Evolutionary conservation across 345 rosid species (phyloP).

Genomic region (Eutrema heterophyllum): DNA sequence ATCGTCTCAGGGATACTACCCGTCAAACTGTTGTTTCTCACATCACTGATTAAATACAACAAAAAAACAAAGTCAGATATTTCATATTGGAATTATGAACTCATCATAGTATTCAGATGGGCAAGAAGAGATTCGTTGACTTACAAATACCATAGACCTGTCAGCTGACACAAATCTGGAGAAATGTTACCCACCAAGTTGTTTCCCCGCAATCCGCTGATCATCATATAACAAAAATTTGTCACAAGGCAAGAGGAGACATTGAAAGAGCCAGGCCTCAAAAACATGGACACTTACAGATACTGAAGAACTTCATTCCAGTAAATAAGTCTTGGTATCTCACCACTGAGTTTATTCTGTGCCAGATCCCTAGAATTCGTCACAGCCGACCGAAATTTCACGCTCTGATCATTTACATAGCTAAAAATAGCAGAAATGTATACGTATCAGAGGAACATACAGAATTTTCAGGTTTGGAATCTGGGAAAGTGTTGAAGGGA

Average conservation of each 20-base stretch:
- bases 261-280: neutral
- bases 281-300: constrained; percentile 53
- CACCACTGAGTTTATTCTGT: constrained; percentile 84
- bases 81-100: neutral
- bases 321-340: constrained; percentile 93
- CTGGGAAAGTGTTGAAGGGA: constrained; percentile 91
- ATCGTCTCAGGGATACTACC: constrained; percentile 83
- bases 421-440: neutral
- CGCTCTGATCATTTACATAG: neutral
- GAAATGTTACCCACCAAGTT: constrained; percentile 84
- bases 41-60: constrained; percentile 52
- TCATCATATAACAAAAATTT: neutral
- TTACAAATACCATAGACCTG: constrained; percentile 98
- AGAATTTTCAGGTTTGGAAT: constrained; percentile 82
- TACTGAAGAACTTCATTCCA: constrained; percentile 99
- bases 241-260: neutral
- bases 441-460: constrained; percentile 44
- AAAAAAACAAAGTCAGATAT: constrained; percentile 1
- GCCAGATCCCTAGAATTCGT: constrained; percentile 68
- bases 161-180: constrained; percentile 88
- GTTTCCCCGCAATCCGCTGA: constrained; percentile 90
- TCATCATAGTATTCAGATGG: neutral
- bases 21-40: constrained; percentile 87
- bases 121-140: constrained; percentile 30
- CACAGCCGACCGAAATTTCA: neutral